Percentiles rank a stretch among this genome's conserved stretches.
These are phyloP conservation scores for Leptoxyphium fumago DNA, from an alignment of 2,329 filamentous ascomycete species.

Conservation along the genomic window DNA sequence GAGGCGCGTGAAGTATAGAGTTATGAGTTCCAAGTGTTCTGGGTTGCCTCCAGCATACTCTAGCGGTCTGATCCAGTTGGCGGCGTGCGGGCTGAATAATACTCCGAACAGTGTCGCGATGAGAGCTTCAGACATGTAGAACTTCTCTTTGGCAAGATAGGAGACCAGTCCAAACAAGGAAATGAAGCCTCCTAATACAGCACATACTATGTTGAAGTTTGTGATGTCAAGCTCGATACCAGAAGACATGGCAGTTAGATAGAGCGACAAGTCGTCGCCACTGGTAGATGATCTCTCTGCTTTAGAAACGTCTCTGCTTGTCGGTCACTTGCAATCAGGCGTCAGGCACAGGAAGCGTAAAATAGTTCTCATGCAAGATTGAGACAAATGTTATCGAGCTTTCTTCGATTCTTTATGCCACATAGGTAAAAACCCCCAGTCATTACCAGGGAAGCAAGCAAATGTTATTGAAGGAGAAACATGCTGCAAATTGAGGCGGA, in stretches of 20 bases:
- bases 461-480: neutral
- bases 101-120: constrained; percentile 72
- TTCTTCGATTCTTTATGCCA: neutral
- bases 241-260: neutral
- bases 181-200: constrained; percentile 72
- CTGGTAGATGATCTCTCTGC: too few species aligned
- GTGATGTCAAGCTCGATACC: constrained; percentile 37
- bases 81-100: constrained; percentile 60
- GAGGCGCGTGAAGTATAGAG: constrained; percentile 69
- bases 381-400: neutral
- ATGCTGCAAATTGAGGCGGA: too few species aligned
- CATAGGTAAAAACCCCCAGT: too few species aligned
- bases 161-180: constrained; percentile 83
- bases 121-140: constrained; percentile 83
- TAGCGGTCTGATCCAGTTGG: constrained; percentile 57
- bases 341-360: too few species aligned
- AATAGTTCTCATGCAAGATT: neutral
- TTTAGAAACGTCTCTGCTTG: too few species aligned
- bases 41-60: constrained; percentile 52
- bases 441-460: neutral
- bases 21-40: constrained; percentile 53
- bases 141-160: constrained; percentile 76
- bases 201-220: constrained; percentile 75
- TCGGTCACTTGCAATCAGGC: too few species aligned
- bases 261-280: too few species aligned